A percentile compares a stretch with the other conserved stretches of the same genome.
These are phyloP conservation scores for Phoma sp. DNA, from an alignment of 2,329 filamentous ascomycete genomes.

Conservation along the genomic window DNA sequence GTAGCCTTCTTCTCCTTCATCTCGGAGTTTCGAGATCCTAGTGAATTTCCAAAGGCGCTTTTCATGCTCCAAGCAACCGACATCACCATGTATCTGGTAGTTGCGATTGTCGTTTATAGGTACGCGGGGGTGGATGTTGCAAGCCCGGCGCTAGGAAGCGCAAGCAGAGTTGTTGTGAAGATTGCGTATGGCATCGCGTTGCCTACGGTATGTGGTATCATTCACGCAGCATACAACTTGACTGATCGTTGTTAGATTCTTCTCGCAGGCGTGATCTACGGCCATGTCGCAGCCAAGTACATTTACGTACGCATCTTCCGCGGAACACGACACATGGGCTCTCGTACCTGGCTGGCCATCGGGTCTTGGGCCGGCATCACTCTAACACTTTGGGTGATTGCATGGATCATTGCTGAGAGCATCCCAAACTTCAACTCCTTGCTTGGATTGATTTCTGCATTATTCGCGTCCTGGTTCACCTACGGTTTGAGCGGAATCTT, in stretches of 20 bases:
- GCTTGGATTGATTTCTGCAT: constrained; percentile 61
- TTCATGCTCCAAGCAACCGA: constrained; percentile 64
- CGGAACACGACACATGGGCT: constrained; percentile 54
- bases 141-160: constrained; percentile 67
- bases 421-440: constrained; percentile 72
- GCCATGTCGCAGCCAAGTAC: constrained; percentile 66
- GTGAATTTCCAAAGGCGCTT: constrained; percentile 67
- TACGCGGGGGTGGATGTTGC: constrained; percentile 66
- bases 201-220: constrained; percentile 55
- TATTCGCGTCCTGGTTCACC: constrained; percentile 71
- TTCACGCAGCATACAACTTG: neutral
- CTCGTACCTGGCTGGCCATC: constrained; percentile 25
- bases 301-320: constrained; percentile 68
- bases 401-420: constrained; percentile 70
- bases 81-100: constrained; percentile 67
- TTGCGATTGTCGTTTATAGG: constrained; percentile 70
- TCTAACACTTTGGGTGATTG: constrained; percentile 62
- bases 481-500: constrained; percentile 53
- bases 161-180: constrained; percentile 64
- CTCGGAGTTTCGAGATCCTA: constrained; percentile 66
- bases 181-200: constrained; percentile 72
- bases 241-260: constrained; percentile 54
- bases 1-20: constrained; percentile 72
- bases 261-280: constrained; percentile 73
- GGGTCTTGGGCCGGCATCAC: constrained; percentile 65